Evolutionary conservation across 768 basidiomycete species (phyloP).

Genomic region (Tephrocybe sp.): DNA sequence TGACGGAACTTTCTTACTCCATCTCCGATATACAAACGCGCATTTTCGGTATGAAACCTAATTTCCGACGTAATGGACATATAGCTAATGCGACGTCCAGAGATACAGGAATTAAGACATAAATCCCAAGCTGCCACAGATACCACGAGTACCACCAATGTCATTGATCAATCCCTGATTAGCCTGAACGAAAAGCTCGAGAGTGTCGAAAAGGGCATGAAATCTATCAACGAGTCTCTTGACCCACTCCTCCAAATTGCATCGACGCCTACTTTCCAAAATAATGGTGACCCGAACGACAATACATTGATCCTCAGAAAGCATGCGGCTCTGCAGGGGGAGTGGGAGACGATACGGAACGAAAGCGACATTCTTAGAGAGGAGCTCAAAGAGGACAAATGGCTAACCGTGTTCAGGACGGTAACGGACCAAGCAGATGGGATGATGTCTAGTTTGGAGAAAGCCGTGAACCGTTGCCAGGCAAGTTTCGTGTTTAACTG

Average conservation of each 20-base stretch:
- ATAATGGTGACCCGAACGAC: conserved; percentile 36
- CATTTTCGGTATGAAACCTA: conserved; percentile 66
- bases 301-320: conserved; percentile 64
- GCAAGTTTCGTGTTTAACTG: conserved; percentile 39
- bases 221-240: conserved; percentile 63
- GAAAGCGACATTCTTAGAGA: conserved; percentile 82
- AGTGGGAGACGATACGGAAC: conserved; percentile 82
- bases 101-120: conserved; percentile 92
- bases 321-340: conserved; percentile 65
- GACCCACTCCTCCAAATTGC: conserved; percentile 54
- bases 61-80: background rate
- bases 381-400: conserved; percentile 96
- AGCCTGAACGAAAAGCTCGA: conserved; percentile 79
- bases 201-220: conserved; percentile 69
- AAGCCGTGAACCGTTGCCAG: conserved; percentile 88
- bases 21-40: conserved; percentile 90
- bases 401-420: conserved; percentile 92
- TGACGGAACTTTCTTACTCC: conserved; percentile 84
- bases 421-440: conserved; percentile 94
- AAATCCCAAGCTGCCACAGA: conserved; percentile 70
- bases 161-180: conserved; percentile 82
- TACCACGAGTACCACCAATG: conserved; percentile 55
- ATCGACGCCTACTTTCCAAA: conserved; percentile 46
- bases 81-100: conserved; percentile 36
- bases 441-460: conserved; percentile 97